Evolutionary conservation across 768 basidiomycete species (phyloP).

Genomic region (Tulasnella sp.): DNA sequence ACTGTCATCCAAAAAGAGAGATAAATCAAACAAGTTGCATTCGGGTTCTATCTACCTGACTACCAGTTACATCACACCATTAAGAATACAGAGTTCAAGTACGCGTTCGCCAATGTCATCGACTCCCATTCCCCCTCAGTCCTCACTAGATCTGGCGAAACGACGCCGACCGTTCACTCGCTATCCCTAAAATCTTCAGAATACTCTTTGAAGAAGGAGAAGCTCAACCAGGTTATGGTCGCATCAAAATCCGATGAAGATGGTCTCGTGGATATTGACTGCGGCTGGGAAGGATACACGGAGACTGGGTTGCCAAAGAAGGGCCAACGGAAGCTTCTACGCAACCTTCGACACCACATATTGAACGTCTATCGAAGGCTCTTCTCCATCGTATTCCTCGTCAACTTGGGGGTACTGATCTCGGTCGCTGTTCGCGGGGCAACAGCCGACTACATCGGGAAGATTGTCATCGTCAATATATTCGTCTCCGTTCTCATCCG

Average conservation of each 20-base stretch:
- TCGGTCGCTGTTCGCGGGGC: slow-evolving; percentile 27
- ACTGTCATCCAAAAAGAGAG: too few relatives aligned
- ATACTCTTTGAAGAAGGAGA: slow-evolving; percentile 11
- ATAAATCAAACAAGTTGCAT: too few relatives aligned
- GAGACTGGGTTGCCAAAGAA: slow-evolving; percentile 52
- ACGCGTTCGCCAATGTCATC: neutral
- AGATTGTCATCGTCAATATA: slow-evolving; percentile 27
- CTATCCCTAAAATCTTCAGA: slow-evolving; percentile 3
- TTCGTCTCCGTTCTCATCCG: slow-evolving; percentile 21
- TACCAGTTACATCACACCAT: too few relatives aligned
- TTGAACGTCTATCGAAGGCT: slow-evolving; percentile 54
- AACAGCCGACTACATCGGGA: slow-evolving; percentile 18
- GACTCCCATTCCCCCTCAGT: neutral
- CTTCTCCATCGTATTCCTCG: slow-evolving; percentile 51
- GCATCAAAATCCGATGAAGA: slow-evolving; percentile 12
- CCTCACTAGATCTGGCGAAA: neutral
- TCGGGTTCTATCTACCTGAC: too few relatives aligned
- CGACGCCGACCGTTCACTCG: slow-evolving; percentile 13
- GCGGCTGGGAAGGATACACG: slow-evolving; percentile 49
- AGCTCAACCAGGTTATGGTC: neutral
- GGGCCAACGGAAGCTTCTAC: slow-evolving; percentile 32
- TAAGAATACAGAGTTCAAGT: too few relatives aligned
- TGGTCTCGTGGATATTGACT: slow-evolving; percentile 24
- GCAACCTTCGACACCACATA: slow-evolving; percentile 53
- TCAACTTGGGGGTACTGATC: slow-evolving; percentile 50